Percentiles rank a stretch among this genome's conserved stretches.
phyloP scores from a whole-genome alignment of 352 stramenopile genomes.

The Phytophthora podocarpi region DNA sequence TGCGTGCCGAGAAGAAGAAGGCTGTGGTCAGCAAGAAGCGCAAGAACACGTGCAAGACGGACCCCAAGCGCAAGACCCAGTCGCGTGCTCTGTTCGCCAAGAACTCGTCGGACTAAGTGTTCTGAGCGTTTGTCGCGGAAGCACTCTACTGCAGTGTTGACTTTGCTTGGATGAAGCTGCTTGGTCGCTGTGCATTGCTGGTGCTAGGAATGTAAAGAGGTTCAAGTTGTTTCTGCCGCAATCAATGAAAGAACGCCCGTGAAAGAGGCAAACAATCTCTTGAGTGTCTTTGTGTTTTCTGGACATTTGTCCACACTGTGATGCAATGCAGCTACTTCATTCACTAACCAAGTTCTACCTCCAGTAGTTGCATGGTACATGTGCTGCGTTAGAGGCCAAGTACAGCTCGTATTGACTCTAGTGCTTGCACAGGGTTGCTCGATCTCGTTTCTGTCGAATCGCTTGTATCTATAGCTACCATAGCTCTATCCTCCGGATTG shows the following conservation, averaged over 20 bases:
- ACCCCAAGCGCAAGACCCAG: slow-evolving; percentile 77
- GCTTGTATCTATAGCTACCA: slow-evolving; percentile 3
- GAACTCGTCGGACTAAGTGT: slow-evolving; percentile 80
- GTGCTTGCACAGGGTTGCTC: slow-evolving; percentile 20
- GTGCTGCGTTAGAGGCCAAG: slow-evolving; percentile 35
- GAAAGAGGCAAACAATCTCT: slow-evolving; percentile 28
- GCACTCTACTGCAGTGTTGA: slow-evolving; percentile 11
- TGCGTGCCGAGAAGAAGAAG: slow-evolving; percentile 91
- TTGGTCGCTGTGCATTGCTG: slow-evolving; percentile 11
- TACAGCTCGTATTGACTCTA: slow-evolving; percentile 31
- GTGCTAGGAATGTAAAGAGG: slow-evolving; percentile 6
- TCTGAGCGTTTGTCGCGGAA: not conserved
- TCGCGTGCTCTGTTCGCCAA: slow-evolving; percentile 80
- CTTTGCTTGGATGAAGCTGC: slow-evolving; percentile 6
- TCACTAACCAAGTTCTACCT: too few species aligned
- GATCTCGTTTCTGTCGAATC: not conserved
- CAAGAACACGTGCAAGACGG: slow-evolving; percentile 82
- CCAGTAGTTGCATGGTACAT: too few species aligned
- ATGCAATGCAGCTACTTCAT: too few species aligned
- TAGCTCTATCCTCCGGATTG: slow-evolving; percentile 1
- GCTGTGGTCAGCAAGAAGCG: slow-evolving; percentile 82
- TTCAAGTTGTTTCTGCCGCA: not conserved
- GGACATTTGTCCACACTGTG: too few species aligned
- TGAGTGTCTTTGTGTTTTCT: too few species aligned
- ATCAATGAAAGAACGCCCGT: slow-evolving; percentile 25